Evolutionary conservation across 2,329 filamentous ascomycete species (phyloP).

Genomic region (Gremmenia infestans): DNA sequence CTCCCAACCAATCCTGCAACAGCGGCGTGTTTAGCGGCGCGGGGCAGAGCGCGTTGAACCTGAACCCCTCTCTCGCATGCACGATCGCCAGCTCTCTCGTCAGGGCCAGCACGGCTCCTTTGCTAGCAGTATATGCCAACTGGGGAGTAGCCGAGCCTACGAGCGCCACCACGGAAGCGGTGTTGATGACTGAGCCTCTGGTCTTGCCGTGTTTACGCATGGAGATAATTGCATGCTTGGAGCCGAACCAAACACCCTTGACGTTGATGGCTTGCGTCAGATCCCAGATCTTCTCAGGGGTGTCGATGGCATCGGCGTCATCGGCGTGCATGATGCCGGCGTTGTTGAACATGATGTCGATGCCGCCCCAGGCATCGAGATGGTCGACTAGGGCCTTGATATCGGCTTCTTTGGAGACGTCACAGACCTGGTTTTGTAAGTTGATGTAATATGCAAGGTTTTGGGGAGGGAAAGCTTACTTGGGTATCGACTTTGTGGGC

Average conservation of each 20-base stretch:
- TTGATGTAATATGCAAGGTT: background rate
- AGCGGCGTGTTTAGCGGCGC: constrained; percentile 72
- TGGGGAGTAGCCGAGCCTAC: constrained; percentile 69
- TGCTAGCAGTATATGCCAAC: constrained; percentile 70
- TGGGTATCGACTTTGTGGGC: constrained; percentile 45
- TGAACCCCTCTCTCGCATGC: constrained; percentile 67
- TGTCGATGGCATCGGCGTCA: constrained; percentile 59
- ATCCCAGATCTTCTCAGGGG: constrained; percentile 72
- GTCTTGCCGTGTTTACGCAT: constrained; percentile 63
- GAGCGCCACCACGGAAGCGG: constrained; percentile 67
- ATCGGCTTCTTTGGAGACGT: constrained; percentile 65
- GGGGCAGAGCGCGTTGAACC: constrained; percentile 71
- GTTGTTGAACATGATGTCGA: constrained; percentile 77
- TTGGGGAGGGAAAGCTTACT: constrained; percentile 12
- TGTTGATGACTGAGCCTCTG: constrained; percentile 67
- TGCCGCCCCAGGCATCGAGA: constrained; percentile 63
- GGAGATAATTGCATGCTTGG: constrained; percentile 66
- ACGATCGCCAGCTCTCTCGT: constrained; percentile 71
- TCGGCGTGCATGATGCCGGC: constrained; percentile 73
- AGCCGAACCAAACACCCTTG: constrained; percentile 74
- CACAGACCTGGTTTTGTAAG: constrained; percentile 39
- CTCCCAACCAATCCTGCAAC: constrained; percentile 71
- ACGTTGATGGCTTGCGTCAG: constrained; percentile 72
- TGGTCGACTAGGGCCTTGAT: constrained; percentile 56
- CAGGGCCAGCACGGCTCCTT: constrained; percentile 70